These are phyloP conservation scores for Sarocladiaceae sp. DNA, from an alignment of 2,329 filamentous ascomycete genomes.

Conservation along the genomic window DNA sequence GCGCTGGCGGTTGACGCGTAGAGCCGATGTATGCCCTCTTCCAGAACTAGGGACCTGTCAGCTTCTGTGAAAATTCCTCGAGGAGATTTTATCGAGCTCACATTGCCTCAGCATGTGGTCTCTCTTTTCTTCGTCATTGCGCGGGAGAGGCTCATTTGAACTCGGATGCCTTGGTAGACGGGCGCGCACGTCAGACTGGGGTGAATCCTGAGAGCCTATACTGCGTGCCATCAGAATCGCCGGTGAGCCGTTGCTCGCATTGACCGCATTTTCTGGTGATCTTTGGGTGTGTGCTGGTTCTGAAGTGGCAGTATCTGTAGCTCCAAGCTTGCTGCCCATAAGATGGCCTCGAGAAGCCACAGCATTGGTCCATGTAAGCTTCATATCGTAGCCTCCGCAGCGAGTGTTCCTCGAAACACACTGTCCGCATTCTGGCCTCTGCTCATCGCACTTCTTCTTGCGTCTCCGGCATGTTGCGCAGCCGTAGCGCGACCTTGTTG, in stretches of 20 bases:
- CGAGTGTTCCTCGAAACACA: slow-evolving; percentile 30
- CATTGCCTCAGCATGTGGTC: background rate
- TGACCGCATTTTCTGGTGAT: background rate
- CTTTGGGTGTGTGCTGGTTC: background rate
- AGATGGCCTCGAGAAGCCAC: background rate
- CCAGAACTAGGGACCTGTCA: background rate
- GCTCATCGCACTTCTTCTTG: slow-evolving; percentile 42
- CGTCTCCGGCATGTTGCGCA: slow-evolving; percentile 28
- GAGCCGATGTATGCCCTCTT: background rate
- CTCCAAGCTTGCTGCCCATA: background rate
- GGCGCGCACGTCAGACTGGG: background rate
- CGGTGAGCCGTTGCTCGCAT: too few relatives aligned
- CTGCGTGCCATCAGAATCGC: too few relatives aligned
- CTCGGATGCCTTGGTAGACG: background rate
- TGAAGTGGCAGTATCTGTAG: background rate
- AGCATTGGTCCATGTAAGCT: background rate
- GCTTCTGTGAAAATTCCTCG: background rate
- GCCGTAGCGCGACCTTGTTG: slow-evolving; percentile 15
- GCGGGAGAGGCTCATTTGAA: background rate
- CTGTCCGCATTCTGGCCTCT: slow-evolving; percentile 27
- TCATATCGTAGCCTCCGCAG: slow-evolving; percentile 18
- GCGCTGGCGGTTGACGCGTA: background rate
- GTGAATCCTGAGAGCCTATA: background rate
- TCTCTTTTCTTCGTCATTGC: background rate
- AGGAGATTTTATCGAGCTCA: too few relatives aligned